phyloP scores from a whole-genome alignment of 352 stramenopile genomes.

The Phytophthora pinifolia region DNA sequence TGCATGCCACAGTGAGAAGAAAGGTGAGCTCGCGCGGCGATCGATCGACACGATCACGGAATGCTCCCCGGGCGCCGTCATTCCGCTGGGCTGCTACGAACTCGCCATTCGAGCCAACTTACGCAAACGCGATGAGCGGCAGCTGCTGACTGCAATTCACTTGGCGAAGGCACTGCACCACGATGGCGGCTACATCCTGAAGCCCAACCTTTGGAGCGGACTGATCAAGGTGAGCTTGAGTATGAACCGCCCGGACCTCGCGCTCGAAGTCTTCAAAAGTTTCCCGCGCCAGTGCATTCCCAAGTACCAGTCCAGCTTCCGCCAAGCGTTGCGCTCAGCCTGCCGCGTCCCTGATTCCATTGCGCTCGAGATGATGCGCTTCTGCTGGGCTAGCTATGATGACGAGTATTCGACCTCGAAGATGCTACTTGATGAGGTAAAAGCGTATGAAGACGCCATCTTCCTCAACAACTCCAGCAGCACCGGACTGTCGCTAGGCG shows the following conservation, averaged over 20 bases:
- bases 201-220: slow-evolving; percentile 42
- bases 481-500: slow-evolving; percentile 11
- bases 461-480: slow-evolving; percentile 15
- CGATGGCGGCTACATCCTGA: slow-evolving; percentile 45
- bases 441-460: slow-evolving; percentile 22
- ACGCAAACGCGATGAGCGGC: slow-evolving; percentile 25
- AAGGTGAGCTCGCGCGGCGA: slow-evolving; percentile 29
- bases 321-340: slow-evolving; percentile 39
- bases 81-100: slow-evolving; percentile 40
- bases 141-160: slow-evolving; percentile 40
- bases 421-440: slow-evolving; percentile 20
- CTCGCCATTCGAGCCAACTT: slow-evolving; percentile 40
- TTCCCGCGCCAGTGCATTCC: slow-evolving; percentile 40
- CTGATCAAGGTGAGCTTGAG: slow-evolving; percentile 51
- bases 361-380: slow-evolving; percentile 45
- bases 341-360: slow-evolving; percentile 31
- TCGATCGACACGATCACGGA: slow-evolving; percentile 34
- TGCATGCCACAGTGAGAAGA: slow-evolving; percentile 34
- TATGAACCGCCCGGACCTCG: slow-evolving; percentile 31
- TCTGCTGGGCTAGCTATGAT: slow-evolving; percentile 27
- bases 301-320: slow-evolving; percentile 41
- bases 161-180: slow-evolving; percentile 32
- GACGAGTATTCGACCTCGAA: slow-evolving; percentile 19
- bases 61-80: slow-evolving; percentile 24
- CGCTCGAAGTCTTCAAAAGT: slow-evolving; percentile 44